These are phyloP conservation scores for Saitozyma podzolica DNA, from an alignment of 768 basidiomycete genomes.

Conservation along the genomic window DNA sequence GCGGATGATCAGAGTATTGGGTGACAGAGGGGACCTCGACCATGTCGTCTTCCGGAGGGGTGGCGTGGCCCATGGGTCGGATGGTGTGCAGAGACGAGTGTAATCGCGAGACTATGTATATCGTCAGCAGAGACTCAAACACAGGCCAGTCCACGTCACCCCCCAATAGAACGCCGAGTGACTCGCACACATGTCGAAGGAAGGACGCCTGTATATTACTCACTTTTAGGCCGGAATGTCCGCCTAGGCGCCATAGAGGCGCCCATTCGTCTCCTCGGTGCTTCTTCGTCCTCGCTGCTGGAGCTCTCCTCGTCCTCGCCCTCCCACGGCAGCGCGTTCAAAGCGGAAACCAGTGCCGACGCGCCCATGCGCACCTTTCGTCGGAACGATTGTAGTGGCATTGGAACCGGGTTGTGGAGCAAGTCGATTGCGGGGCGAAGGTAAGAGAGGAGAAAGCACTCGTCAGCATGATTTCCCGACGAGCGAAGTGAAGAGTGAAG, in stretches of 20 bases:
- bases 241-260: slow-evolving; percentile 1
- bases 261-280: slow-evolving; percentile 8
- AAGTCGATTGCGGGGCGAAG: not conserved
- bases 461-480: too few species aligned
- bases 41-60: slow-evolving; percentile 4
- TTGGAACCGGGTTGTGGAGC: not conserved
- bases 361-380: slow-evolving; percentile 44
- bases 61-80: slow-evolving; percentile 23
- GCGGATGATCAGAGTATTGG: slow-evolving; percentile 13
- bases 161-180: not conserved
- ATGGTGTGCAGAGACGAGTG: slow-evolving; percentile 45
- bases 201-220: not conserved
- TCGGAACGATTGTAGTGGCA: too few species aligned
- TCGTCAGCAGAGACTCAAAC: not conserved
- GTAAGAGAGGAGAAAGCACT: not conserved
- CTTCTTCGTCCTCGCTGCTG: slow-evolving; percentile 29
- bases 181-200: not conserved
- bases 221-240: slow-evolving; percentile 1
- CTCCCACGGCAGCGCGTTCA: slow-evolving; percentile 43
- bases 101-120: slow-evolving; percentile 26
- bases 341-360: slow-evolving; percentile 45
- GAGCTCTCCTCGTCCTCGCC: slow-evolving; percentile 18
- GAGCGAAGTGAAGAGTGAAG: too few species aligned
- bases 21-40: not conserved
- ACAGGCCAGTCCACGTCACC: not conserved